Base-by-base conservation (phyloP, 495 filamentous ascomycete species). In the Physcia stellaris region DNA sequence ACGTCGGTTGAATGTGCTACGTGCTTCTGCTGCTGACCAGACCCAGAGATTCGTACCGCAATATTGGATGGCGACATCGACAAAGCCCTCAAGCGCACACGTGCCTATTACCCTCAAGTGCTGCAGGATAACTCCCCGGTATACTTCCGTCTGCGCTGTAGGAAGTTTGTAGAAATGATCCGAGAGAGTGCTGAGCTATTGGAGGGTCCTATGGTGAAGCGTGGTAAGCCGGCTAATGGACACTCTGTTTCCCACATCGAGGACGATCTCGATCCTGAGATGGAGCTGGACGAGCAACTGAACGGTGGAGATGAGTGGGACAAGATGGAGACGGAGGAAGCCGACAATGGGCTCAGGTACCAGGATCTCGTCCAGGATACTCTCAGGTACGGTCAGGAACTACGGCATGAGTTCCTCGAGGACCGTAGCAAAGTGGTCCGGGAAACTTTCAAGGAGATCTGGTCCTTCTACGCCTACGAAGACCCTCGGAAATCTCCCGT, bases 111-210 rank as follows among this genome's bases (percentile, higher is more conserved):
- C 53, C 79, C 84, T 7, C 62, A 67, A 17, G 90, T 96, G 5
- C 68, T 99, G 9, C 67, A 74, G 28, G 73, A 84, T n/a, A 83
- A 93, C 46, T 75, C 84, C 22, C 78, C 86, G 28, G 86, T 95
- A 20, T 80, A 86, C 55, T 99, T 96, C 60, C 79, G 83, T 39
- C 65, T 99, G 33, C 74, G 79, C 41, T 94, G 90, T 52, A 73
- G 85, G 45, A 94, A 88, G 57, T 93, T 95, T 51, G 74, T 96
- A 34, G 90, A 98, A 59, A 93, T 98, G 84, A 88, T 94, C 46
- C 78, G 86, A 18, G 74, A 70, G 40, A 79, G 73, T 41, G 79
- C 75, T 11, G 85, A 94, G 44, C 60, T 81, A 7, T 64, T 71
- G 43, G 31, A 54, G 43, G 33, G 52, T 48, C 40, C 46, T 43